phyloP scores from a whole-genome alignment of 495 filamentous ascomycete species.

The Neurospora sp. region DNA sequence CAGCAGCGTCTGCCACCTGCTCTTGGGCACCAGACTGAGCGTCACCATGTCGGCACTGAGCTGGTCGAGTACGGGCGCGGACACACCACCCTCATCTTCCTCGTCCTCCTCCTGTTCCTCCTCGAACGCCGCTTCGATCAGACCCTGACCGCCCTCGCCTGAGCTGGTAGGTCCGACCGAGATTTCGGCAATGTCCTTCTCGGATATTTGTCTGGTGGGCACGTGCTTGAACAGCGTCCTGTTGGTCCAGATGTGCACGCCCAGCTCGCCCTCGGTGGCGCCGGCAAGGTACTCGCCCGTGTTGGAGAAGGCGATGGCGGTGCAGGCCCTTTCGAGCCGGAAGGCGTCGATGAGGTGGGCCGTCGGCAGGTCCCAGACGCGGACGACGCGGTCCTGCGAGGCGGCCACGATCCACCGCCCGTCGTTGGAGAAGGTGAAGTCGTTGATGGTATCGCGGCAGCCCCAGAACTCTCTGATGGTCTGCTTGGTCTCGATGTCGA shows the following conservation, averaged over 20 bases:
- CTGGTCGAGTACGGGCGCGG: conserved; percentile 54
- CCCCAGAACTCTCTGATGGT: conserved; percentile 91
- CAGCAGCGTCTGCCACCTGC: conserved; percentile 85
- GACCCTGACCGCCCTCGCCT: conserved; percentile 66
- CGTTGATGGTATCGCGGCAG: conserved; percentile 67
- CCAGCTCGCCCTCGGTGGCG: conserved; percentile 72
- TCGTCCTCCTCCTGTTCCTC: conserved; percentile 30
- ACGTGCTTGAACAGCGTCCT: conserved; percentile 80
- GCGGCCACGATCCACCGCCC: conserved; percentile 89
- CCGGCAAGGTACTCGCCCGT: conserved; percentile 92
- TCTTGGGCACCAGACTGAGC: conserved; percentile 77
- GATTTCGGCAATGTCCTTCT: conserved; percentile 56
- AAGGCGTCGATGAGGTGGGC: conserved; percentile 90
- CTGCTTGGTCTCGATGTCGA: conserved; percentile 84
- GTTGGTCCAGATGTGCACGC: conserved; percentile 91
- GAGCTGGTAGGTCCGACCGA: conserved; percentile 55
- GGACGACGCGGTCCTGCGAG: conserved; percentile 68
- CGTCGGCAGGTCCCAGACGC: conserved; percentile 93
- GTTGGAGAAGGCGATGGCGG: conserved; percentile 72
- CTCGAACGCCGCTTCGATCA: conserved; percentile 59
- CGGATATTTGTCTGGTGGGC: conserved; percentile 69
- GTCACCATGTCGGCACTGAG: conserved; percentile 73
- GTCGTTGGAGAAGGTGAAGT: conserved; percentile 86
- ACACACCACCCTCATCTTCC: conserved; percentile 36
- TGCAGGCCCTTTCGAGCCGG: conserved; percentile 62